Base-by-base conservation (phyloP, 148 eudicot genomes). In the Nyssa sinensis region DNA sequence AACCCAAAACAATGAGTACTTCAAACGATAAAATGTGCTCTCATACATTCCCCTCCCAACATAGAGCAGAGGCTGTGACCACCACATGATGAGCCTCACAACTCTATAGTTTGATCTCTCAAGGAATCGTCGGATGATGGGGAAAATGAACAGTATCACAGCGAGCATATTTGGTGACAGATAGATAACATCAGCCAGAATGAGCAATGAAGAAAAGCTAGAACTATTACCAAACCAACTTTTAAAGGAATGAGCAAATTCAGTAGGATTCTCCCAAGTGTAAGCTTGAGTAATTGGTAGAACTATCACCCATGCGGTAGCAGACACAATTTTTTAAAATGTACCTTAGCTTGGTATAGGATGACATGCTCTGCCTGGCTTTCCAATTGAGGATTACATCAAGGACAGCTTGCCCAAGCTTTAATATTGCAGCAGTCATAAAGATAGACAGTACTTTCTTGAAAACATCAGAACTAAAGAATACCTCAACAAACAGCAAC, bases 31-130 rank as follows among this genome's bases (percentile, higher is more conserved):
- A 72, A 89, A 91, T 41, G 99, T 79, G 80, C 99, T 96, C 76
- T 96, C 99, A 80, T 96, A 98, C 99, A 96, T 96, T 77, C 97
- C 99, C 82, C 99, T 88, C 39, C 99, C 99, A 79, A 96, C 99
- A 87, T 93, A 96, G 33, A 93, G 97, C 66, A 98, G 98, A 27
- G 99, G 98, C 99, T 96, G 99, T 68, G 99, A 96, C 99, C 99
- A 96, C 99, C 99, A 96, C 99, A 96, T 93, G 88, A 93, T 81
- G 77, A 93, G 89, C 97, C 87, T 96, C 84, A 91, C 97, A 77
- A 96, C 75, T 82, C 78, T 89, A 81, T 83, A 91, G 78, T 96
- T 70, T 37, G 98, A 96, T 66, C 98, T 87, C 82, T 96, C 99
- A 74, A 96, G 99, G 71, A 74, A 80, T 47, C 98, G 90, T 0